Evolutionary conservation across 1,284 basidiomycete species (phyloP).

Genomic region (Cerrena zonata): DNA sequence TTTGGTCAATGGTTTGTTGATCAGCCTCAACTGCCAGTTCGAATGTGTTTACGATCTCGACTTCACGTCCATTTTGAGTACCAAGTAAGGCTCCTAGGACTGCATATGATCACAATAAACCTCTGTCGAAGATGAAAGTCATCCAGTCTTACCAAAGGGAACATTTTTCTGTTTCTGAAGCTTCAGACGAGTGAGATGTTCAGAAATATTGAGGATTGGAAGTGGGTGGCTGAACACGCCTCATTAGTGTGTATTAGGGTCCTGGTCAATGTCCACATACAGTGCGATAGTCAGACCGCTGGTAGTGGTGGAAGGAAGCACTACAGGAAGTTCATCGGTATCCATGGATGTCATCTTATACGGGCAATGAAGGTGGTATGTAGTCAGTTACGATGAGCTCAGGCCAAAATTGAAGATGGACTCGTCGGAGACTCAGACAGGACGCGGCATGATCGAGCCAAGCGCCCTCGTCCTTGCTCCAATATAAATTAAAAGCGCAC

Average conservation of each 20-base stretch:
- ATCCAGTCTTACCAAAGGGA: constrained; percentile 55
- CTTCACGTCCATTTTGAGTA: constrained; percentile 86
- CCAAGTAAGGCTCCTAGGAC: constrained; percentile 93
- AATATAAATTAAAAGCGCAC: too few species aligned
- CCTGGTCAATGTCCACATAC: constrained; percentile 36
- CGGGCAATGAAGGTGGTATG: too few species aligned
- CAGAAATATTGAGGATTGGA: constrained; percentile 93
- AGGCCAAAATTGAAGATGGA: too few species aligned
- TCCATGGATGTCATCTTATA: constrained; percentile 66
- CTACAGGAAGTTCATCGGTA: constrained; percentile 67
- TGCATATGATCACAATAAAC: constrained; percentile 26
- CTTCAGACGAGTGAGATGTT: constrained; percentile 83
- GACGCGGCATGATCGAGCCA: too few species aligned
- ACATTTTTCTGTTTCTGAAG: constrained; percentile 59
- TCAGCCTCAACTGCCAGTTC: constrained; percentile 69
- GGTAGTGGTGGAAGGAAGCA: constrained; percentile 59
- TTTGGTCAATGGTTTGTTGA: constrained; percentile 64
- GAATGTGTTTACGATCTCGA: constrained; percentile 95
- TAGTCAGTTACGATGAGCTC: too few species aligned
- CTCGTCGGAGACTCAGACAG: too few species aligned
- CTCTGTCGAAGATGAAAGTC: neutral
- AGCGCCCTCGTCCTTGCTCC: too few species aligned
- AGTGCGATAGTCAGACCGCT: constrained; percentile 68
- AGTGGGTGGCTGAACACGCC: constrained; percentile 74
- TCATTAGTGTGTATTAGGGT: neutral